Conservation (phyloP, 225 moss, liverwort and hornwort genomes). For the Pseudisothecium myosuroides region DNA sequence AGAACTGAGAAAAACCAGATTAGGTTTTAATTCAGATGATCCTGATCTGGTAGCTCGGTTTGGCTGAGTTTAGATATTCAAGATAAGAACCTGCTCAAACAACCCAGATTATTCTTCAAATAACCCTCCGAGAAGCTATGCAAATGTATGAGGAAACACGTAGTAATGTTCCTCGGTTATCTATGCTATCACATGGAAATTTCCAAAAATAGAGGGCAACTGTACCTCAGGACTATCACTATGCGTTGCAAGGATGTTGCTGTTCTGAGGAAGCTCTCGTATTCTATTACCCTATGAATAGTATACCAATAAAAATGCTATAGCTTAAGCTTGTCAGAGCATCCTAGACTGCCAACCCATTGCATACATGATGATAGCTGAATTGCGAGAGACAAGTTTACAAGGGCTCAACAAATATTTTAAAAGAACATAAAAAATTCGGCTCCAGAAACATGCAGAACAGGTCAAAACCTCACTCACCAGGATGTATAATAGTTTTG, state of each 20-base stretch:
- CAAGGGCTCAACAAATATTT: neutral
- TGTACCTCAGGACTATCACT: conserved; percentile 45
- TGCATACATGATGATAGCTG: neutral
- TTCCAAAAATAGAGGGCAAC: no score
- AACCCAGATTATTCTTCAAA: no score
- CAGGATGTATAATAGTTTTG: conserved; percentile 89
- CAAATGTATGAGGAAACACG: no score
- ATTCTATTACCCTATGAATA: conserved; percentile 65
- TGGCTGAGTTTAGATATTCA: no score
- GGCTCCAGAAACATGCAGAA: neutral
- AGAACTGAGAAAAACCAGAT: no score
- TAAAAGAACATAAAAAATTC: neutral
- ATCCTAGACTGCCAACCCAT: neutral
- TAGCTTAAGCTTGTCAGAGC: neutral
- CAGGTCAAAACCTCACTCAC: conserved; percentile 48
- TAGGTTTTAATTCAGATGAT: no score
- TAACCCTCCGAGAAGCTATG: no score
- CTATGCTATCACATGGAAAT: no score
- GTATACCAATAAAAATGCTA: neutral
- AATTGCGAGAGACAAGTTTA: neutral
- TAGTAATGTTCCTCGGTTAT: no score
- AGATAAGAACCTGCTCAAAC: no score
- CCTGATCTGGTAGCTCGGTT: no score
- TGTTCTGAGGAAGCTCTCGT: conserved; percentile 77
- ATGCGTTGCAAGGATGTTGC: conserved; percentile 83